Evolutionary conservation across 2,329 filamentous ascomycete genomes (phyloP), one percentile per base, ranked within the genome.

Genomic region (Thermomyces lanuginosus): DNA sequence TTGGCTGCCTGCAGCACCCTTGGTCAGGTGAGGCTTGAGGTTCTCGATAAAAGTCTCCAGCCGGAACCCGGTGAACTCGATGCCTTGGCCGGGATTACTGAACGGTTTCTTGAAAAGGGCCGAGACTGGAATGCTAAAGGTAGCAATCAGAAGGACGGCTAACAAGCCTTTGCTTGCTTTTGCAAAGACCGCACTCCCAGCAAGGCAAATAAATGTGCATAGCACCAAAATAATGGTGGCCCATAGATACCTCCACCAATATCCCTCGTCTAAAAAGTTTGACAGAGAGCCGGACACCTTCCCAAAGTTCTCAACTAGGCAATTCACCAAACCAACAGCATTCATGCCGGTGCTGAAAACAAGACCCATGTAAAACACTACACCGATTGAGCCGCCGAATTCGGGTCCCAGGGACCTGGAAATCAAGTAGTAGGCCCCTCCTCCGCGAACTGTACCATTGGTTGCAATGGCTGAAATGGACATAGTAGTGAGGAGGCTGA

Each of bases 321-420:
- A 91, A 53, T 89, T 78, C 36, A 92, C 69, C 23, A 92, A 61
- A 57, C 81, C 82, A 22, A 91, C 80, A 13, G 84, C 70, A 44
- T 92, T 92, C 63, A 92, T 69, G 19, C 78, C 78, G 1, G 81
- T 83, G 45, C 86, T 91, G 44, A 92, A 70, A 2, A 79, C 76
- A 37, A 81, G 79, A n/a, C 82, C 80, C n/a, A 91, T 61, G 47
- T 89, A 92, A 51, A 91, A 91, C 8, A 92, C 69, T 13, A 91
- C 65, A 2, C 82, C 82, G 36, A 92, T 91, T 1, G 79, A 82
- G 9, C 82, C 82, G 14, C 82, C 82, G 46, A 92, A 92, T 43
- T 92, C 82, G 5, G 82, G 81, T 0, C 82, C 82, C 3, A 92
- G 58, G 22, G 78, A 84, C 34, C 82, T 68, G 5, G 81, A 91